Percentiles rank a stretch among this genome's conserved stretches.
These are phyloP conservation scores for Candida coleopterorum DNA, from an alignment of 805 yeast species.

Conservation along the genomic window DNA sequence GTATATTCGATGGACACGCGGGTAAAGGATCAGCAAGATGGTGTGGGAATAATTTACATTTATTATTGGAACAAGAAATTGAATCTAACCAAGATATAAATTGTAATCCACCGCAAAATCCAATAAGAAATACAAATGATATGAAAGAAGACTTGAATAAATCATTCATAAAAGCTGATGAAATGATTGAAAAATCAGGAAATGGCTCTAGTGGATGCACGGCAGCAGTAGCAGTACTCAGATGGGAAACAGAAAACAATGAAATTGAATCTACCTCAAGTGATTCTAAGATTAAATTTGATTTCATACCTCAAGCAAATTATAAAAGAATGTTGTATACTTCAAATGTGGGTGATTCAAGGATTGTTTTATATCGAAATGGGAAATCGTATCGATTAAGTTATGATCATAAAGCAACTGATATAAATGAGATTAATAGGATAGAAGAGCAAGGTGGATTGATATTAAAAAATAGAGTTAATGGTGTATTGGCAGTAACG, in stretches of 20 bases:
- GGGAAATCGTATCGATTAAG: constrained; percentile 75
- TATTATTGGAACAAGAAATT: constrained; percentile 57
- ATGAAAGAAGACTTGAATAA: constrained; percentile 62
- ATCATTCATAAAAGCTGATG: constrained; percentile 74
- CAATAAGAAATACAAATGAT: constrained; percentile 33
- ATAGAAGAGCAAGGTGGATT: constrained; percentile 79
- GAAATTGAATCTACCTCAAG: constrained; percentile 7
- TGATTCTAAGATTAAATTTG: constrained; percentile 30
- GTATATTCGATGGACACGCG: constrained; percentile 95
- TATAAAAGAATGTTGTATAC: constrained; percentile 80
- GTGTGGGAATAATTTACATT: constrained; percentile 86
- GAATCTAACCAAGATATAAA: constrained; percentile 6
- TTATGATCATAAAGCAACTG: constrained; percentile 93
- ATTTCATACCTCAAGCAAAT: constrained; percentile 41
- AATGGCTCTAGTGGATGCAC: constrained; percentile 86
- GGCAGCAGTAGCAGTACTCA: constrained; percentile 86
- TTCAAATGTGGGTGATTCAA: constrained; percentile 92
- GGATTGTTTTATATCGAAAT: constrained; percentile 73
- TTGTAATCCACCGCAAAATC: constrained; percentile 28
- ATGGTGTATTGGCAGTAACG: constrained; percentile 93
- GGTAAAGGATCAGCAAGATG: constrained; percentile 90
- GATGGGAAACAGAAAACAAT: constrained; percentile 60
- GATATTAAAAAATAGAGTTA: constrained; percentile 84
- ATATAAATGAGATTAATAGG: constrained; percentile 68
- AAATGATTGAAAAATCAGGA: constrained; percentile 52